A percentile compares a stretch with the other conserved stretches of the same genome.
Evolutionary conservation across 2,329 filamentous ascomycete genomes (phyloP).

Genomic region (Trichoderma afroharzianum): DNA sequence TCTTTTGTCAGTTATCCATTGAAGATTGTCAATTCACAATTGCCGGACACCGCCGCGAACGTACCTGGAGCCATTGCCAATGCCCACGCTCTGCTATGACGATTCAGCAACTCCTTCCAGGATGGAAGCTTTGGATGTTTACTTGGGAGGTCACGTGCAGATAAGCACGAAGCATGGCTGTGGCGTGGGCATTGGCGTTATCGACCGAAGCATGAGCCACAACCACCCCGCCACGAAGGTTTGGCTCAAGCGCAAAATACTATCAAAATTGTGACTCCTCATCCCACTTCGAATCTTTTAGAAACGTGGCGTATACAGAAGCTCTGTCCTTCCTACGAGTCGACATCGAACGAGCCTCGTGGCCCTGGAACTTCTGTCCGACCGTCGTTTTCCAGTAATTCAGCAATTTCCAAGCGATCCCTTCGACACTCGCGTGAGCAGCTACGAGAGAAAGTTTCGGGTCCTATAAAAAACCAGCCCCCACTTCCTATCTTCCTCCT

Average conservation of each 20-base stretch:
- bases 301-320: background rate
- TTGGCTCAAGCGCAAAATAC: conserved; percentile 34
- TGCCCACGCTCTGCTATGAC: conserved; percentile 22
- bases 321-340: background rate
- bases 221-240: conserved; percentile 39
- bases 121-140: conserved; percentile 33
- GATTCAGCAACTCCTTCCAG: conserved; percentile 15
- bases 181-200: background rate
- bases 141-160: conserved; percentile 37
- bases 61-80: conserved; percentile 41
- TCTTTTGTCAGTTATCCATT: background rate
- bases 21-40: background rate
- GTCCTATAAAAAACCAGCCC: conserved; percentile 22
- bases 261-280: conserved; percentile 44
- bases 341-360: background rate
- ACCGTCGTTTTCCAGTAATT: background rate
- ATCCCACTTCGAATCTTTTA: conserved; percentile 19
- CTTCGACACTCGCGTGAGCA: conserved; percentile 3
- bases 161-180: conserved; percentile 21
- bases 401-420: background rate
- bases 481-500: conserved; percentile 29
- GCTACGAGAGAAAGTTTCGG: conserved; percentile 5
- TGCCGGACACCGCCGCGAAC: conserved; percentile 14
- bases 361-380: background rate
- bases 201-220: conserved; percentile 26